A percentile compares a stretch with the other conserved stretches of the same genome.
These are phyloP conservation scores for Ambrosiella beaveri DNA, from an alignment of 2,329 filamentous ascomycete species.

Conservation along the genomic window DNA sequence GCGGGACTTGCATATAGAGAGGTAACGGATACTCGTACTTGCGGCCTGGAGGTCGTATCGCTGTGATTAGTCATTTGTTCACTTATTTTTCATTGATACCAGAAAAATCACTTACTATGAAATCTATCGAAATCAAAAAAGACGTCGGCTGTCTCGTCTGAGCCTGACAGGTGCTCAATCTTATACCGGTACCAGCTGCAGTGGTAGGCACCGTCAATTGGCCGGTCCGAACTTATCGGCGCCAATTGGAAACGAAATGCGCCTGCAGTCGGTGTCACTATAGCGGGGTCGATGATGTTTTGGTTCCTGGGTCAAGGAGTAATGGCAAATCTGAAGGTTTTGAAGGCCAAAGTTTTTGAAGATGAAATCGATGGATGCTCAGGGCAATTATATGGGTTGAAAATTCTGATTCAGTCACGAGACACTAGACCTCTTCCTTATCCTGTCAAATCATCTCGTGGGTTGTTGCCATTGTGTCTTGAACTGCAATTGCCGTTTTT, in stretches of 20 bases:
- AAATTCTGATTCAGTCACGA: not conserved
- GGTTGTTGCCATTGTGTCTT: too few species aligned
- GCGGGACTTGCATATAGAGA: constrained; percentile 67
- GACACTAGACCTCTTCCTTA: too few species aligned
- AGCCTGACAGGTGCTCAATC: constrained; percentile 47
- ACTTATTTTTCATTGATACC: not conserved
- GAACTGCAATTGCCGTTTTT: too few species aligned
- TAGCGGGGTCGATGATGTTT: too few species aligned
- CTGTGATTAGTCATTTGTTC: not conserved
- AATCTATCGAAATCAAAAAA: constrained; percentile 55
- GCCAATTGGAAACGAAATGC: not conserved
- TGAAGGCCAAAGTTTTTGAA: not conserved
- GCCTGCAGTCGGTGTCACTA: too few species aligned
- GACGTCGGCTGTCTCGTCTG: constrained; percentile 42
- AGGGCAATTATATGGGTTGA: not conserved
- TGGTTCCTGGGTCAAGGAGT: too few species aligned
- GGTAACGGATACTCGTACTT: constrained; percentile 39
- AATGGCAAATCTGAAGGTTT: too few species aligned
- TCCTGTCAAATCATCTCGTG: too few species aligned
- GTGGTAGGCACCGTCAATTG: constrained; percentile 51
- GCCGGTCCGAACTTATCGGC: not conserved
- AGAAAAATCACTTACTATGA: constrained; percentile 40
- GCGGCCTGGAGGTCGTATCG: constrained; percentile 26
- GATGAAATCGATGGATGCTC: not conserved
- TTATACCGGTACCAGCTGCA: constrained; percentile 76